phyloP scores from a whole-genome alignment of 1,284 basidiomycete genomes.

The Melanopsichium pennsylvanicum region DNA sequence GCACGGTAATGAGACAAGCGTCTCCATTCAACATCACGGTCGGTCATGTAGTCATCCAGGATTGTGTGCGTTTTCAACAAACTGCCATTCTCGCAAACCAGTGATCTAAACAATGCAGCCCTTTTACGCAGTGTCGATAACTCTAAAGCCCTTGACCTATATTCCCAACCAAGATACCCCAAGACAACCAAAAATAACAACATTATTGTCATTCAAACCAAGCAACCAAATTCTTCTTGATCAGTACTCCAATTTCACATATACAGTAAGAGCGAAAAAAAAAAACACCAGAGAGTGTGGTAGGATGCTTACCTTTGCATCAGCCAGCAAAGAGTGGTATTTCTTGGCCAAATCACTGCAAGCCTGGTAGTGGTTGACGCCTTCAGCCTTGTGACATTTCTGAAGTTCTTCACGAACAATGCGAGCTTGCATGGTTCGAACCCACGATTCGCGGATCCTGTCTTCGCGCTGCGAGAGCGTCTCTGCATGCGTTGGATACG shows the following conservation, averaged over 20 bases:
- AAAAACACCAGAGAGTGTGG: not conserved
- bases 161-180: not conserved
- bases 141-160: constrained; percentile 55
- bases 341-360: constrained; percentile 87
- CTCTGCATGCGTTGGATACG: constrained; percentile 16
- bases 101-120: no score
- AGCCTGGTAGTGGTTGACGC: constrained; percentile 73
- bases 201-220: no score
- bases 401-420: constrained; percentile 87
- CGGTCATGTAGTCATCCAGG: no score
- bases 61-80: no score
- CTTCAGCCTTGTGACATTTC: constrained; percentile 90
- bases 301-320: constrained; percentile 77
- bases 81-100: no score
- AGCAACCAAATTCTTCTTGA: no score
- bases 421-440: constrained; percentile 90
- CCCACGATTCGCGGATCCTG: constrained; percentile 88
- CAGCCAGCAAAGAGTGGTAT: constrained; percentile 81
- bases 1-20: no score
- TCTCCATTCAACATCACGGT: no score
- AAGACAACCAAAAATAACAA: not conserved
- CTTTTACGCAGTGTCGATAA: constrained; percentile 46
- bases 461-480: constrained; percentile 73
- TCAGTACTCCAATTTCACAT: no score
- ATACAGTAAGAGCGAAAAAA: no score